Base-by-base conservation (phyloP, 2,329 filamentous ascomycete species). In the Pyrenophora teres region DNA sequence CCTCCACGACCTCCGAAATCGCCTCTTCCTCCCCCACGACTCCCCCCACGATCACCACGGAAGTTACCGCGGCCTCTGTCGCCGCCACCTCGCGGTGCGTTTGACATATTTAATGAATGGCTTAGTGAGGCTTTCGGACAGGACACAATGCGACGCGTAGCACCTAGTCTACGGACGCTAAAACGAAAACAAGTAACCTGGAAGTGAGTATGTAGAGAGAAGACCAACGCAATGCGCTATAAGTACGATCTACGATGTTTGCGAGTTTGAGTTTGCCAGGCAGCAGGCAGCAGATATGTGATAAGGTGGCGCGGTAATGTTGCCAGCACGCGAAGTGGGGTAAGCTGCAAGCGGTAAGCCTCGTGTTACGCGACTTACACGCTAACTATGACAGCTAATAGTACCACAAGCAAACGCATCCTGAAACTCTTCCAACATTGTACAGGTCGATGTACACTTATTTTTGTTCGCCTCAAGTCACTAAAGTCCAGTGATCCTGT, bases 1-100 rank as follows among this genome's bases (percentile, higher is more conserved):
- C 39, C 10, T 19, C 19, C 35, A 10, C 27, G 35, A 10, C 40
- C 40, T 7, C 40, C 40, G 23, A 35, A 42, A 19, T 40, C 48
- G 10, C 46, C 42, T 36, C 47, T 42, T 23, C 47, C 46, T 39
- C 40, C 40, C 31, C 49, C 39, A 40, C 48, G 33, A n/a, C 43
- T 35, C 10, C 46, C 46, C 8, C 46, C 46, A 21, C 45, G 35
- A 27, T 46, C 44, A 9, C 44, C 37, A 19, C 46, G 46, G 12
- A 18, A 41, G 3, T 31, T 33, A 15, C 46, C 48, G 25, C 48
- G 23, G 7, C 49, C 49, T 41, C 49, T 37, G 8, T 48, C 42
- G 6, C 46, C 36, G 30, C 50, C 56, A n/a, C 56, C 47, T 38
- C 43, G 18, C 8, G 49, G 37, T 51, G 43, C 43, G 41, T 36